Base-by-base conservation (phyloP, 2,329 filamentous ascomycete species). In the Zalaria sp. region DNA sequence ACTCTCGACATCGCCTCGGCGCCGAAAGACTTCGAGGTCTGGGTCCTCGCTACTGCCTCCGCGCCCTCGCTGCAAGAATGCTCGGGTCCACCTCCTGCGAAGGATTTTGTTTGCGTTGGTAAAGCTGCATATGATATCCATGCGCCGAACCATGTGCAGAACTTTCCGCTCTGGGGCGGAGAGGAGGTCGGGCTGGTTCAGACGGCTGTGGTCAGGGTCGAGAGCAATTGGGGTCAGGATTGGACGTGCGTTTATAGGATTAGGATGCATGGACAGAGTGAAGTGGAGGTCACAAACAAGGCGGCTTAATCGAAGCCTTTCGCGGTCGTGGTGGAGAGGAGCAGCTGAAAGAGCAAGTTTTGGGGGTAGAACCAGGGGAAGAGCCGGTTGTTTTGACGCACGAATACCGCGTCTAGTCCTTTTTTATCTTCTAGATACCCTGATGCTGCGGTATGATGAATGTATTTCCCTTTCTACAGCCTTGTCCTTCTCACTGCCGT, bases 221-320 rank as follows among this genome's bases (percentile, higher is more conserved):
- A 50, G 7, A 55, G 50, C 39, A 71, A 68, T 46, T 68, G 62
- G 60, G 67, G 66, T 31, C 38, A 41, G 25, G 53, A 60, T 25
- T 59, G 60, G 46, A 68, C 67, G 8, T 71, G 67, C 46, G 40
- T 69, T 29, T 71, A 71, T 47, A 58, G 67, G 8, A 46, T 69
- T 27, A 54, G 65, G 25, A 52, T 70, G 42, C 61, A 64, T 32
- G 67, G 67, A 27, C 49, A 57, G 26, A 39, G 29, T 34, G 27
- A 25, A n/a, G 44, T 37, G 25, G 37, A 43, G 35, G 39, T 42
- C 5, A 38, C 8, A 9, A 7, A 25, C 37, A 27, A 27, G 37
- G 37, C 25, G 9, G 11, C 11, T n/a, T 36, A 25, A 36, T 8
- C 7, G 35, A 25, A 36, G 18, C 18, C 18, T 18, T 18, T 18